Base-by-base conservation (phyloP, 305 asterid genomes). In the Solanum chacoense region DNA sequence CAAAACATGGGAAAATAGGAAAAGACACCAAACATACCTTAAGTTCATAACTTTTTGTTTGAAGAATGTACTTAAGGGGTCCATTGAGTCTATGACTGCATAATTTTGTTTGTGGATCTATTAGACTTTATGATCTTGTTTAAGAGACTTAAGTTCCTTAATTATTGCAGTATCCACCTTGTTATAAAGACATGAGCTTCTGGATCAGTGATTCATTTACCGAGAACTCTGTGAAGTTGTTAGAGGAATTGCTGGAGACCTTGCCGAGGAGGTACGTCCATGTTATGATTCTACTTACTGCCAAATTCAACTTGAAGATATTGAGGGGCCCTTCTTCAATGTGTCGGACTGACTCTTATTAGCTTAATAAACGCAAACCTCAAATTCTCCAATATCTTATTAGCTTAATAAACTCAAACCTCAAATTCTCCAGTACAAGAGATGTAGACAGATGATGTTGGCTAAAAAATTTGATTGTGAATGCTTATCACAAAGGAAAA, bases 111-210 rank as follows among this genome's bases (percentile, higher is more conserved):
- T 72, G 8, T 69, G 36, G 67, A 24, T 84, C 40, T 88, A 14
- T 35, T 81, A 10, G 72, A 29, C 29, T 45, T 22, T 24, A 77
- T 35, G 84, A 36, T 77, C 84, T 77, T 77, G 59, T 36, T 45
- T 50, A 45, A 45, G 18, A 45, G 72, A 45, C 38, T 86, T 32
- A 69, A 86, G 65, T 12, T 20, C 38, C 24, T 87, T 74, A 74
- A 79, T 29, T 40, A 79, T 76, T 92, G 93, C 93, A 94, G 98
- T 95, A 88, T 92, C 99, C 98, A 90, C 97, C 98, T 77, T 96
- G 99, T 78, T 96, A 91, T 89, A 97, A 95, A 94, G 99, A 97
- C 91, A 94, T 97, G 98, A 97, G 98, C 92, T 94, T 97, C 94
- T 97, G 98, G 99, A 94, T 97, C 88, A 96, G 94, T 80, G 98